These are phyloP conservation scores for Boletus bicolor DNA, from an alignment of 768 basidiomycete species.

Conservation along the genomic window DNA sequence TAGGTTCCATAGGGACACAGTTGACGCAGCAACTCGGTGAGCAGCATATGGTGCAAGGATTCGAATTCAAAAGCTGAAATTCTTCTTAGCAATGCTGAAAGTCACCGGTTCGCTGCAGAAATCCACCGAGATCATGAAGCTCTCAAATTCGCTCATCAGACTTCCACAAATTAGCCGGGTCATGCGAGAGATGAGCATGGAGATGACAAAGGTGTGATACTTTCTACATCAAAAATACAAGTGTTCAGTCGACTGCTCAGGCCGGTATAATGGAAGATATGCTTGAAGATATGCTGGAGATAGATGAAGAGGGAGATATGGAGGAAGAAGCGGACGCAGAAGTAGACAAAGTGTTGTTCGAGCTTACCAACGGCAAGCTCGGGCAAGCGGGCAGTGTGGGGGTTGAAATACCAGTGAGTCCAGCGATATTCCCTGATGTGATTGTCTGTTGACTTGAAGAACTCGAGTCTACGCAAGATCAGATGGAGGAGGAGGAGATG, in stretches of 20 bases:
- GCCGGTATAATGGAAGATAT: slow-evolving; percentile 98
- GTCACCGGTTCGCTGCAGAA: slow-evolving; percentile 98
- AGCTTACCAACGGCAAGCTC: slow-evolving; percentile 94
- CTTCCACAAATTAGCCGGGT: slow-evolving; percentile 88
- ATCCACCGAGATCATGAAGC: slow-evolving; percentile 98
- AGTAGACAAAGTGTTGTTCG: slow-evolving; percentile 94
- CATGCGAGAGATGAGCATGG: slow-evolving; percentile 99
- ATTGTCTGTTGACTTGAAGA: slow-evolving; percentile 7
- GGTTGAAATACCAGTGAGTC: slow-evolving; percentile 71
- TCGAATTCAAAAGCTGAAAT: neutral
- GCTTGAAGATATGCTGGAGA: slow-evolving; percentile 88
- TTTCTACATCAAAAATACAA: neutral
- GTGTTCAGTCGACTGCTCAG: slow-evolving; percentile 39
- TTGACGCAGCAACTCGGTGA: slow-evolving; percentile 88
- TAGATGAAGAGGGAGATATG: slow-evolving; percentile 92
- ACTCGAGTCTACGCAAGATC: slow-evolving; percentile 55
- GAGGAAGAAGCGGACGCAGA: slow-evolving; percentile 97
- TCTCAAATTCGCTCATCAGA: slow-evolving; percentile 89
- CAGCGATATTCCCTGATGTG: neutral
- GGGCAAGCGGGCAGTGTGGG: slow-evolving; percentile 76
- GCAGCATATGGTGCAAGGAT: slow-evolving; percentile 25
- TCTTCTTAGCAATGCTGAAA: slow-evolving; percentile 79
- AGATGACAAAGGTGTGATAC: slow-evolving; percentile 89
- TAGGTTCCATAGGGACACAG: slow-evolving; percentile 89
- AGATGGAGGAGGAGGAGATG: slow-evolving; percentile 73